These are phyloP conservation scores for Zoysia pacifica DNA, from an alignment of 176 grass and related monocot genomes.

Conservation along the genomic window DNA sequence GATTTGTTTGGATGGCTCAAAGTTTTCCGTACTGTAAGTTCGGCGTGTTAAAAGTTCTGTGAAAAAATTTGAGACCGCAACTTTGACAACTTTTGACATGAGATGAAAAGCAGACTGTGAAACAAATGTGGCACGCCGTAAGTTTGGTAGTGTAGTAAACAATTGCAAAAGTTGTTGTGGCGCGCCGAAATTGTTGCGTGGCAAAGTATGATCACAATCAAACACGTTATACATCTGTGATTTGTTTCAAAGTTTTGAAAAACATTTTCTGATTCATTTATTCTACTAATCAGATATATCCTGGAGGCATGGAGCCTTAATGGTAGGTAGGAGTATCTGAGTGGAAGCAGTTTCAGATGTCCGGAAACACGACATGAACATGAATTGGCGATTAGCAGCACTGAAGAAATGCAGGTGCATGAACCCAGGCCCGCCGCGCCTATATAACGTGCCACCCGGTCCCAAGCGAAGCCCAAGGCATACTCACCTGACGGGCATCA, in stretches of 20 bases:
- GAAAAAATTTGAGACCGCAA: too few species aligned
- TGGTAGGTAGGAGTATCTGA: neutral
- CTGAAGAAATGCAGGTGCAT: neutral
- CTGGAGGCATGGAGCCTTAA: neutral
- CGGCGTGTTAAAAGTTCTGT: too few species aligned
- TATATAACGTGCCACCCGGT: constrained; percentile 35
- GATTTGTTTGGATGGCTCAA: too few species aligned
- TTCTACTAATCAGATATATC: neutral
- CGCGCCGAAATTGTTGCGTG: too few species aligned
- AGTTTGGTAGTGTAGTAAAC: too few species aligned
- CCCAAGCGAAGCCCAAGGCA: neutral
- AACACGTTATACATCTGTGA: neutral
- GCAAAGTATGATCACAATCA: too few species aligned
- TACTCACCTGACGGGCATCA: constrained; percentile 9
- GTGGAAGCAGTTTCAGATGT: neutral
- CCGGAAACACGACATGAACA: neutral
- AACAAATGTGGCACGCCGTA: too few species aligned
- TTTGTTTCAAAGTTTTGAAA: neutral
- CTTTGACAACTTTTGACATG: too few species aligned
- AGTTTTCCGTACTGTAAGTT: too few species aligned
- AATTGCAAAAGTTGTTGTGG: too few species aligned
- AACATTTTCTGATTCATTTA: neutral
- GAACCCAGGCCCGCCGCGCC: constrained; percentile 14
- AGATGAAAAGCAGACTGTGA: too few species aligned
- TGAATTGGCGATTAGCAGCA: neutral